Conservation (phyloP, 176 grass and related monocot species). For the Panicum miliaceum region DNA sequence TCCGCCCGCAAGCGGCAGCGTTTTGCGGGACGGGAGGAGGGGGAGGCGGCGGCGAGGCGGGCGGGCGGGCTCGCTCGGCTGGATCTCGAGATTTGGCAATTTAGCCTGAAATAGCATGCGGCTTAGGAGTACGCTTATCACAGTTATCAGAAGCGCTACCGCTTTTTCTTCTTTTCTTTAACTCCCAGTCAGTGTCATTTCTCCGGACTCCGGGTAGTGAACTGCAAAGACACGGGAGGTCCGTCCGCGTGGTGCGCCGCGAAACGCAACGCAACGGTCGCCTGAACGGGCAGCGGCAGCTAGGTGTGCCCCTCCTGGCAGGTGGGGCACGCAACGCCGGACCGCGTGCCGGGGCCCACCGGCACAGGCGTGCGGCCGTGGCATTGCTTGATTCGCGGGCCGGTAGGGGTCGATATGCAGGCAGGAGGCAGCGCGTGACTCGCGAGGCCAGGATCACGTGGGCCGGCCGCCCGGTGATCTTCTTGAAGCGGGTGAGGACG, state of each 20-base stretch:
- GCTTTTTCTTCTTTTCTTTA: not conserved
- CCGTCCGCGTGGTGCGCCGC: too few relatives aligned
- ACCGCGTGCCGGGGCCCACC: not conserved
- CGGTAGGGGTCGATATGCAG: not conserved
- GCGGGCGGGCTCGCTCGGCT: not conserved
- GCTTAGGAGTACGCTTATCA: not conserved
- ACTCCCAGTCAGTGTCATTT: not conserved
- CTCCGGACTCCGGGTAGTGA: not conserved
- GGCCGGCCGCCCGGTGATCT: not conserved
- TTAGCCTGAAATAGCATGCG: slow-evolving; percentile 45
- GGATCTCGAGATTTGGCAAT: slow-evolving; percentile 40
- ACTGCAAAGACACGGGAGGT: not conserved
- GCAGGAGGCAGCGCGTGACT: not conserved
- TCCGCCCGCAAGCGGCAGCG: slow-evolving; percentile 23
- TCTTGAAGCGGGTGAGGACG: not conserved
- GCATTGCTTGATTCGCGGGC: not conserved
- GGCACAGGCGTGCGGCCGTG: not conserved
- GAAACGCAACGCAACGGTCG: slow-evolving; percentile 28
- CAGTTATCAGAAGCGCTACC: too few relatives aligned
- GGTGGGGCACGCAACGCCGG: not conserved
- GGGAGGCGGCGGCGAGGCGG: not conserved
- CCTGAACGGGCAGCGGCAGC: not conserved
- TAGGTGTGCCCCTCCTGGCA: not conserved
- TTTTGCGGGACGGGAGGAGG: not conserved
- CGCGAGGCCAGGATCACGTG: slow-evolving; percentile 11